Conservation (phyloP, 495 filamentous ascomycete species). For the Penicillium canariense region DNA sequence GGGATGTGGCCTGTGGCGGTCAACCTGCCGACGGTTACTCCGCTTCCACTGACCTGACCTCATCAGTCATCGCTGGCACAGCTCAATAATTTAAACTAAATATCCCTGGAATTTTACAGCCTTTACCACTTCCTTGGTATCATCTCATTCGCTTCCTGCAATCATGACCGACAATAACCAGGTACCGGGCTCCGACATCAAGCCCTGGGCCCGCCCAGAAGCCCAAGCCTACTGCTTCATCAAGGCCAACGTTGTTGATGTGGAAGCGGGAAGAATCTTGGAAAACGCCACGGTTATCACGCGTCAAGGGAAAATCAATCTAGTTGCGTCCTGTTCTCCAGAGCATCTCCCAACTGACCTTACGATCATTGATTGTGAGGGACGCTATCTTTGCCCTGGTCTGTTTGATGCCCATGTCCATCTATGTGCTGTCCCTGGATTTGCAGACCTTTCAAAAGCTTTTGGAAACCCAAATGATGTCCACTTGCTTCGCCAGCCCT, state of each 20-base stretch:
- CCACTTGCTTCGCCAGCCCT: conserved; percentile 43
- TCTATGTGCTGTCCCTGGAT: conserved; percentile 44
- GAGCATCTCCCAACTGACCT: conserved; percentile 12
- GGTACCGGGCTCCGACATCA: conserved; percentile 27
- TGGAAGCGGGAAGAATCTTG: conserved; percentile 26
- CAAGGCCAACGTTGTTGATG: conserved; percentile 37
- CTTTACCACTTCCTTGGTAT: not conserved
- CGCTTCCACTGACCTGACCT: not conserved
- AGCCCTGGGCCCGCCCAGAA: conserved; percentile 34
- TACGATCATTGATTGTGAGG: conserved; percentile 37
- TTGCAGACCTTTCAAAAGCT: conserved; percentile 26
- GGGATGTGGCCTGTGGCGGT: conserved; percentile 9
- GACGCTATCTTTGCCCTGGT: conserved; percentile 50
- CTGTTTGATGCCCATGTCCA: conserved; percentile 59
- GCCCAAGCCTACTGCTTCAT: conserved; percentile 30
- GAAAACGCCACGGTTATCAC: conserved; percentile 19
- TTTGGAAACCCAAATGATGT: conserved; percentile 30
- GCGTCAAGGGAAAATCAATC: conserved; percentile 19
- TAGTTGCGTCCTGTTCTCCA: conserved; percentile 12
- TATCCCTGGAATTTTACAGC: not conserved
- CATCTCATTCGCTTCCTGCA: not conserved
- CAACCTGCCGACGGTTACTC: conserved; percentile 10
- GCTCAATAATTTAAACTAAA: not conserved
- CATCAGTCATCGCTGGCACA: not conserved
- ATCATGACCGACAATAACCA: conserved; percentile 11